These are phyloP conservation scores for Atkinsonella texensis DNA, from an alignment of 2,329 filamentous ascomycete species.

Conservation along the genomic window DNA sequence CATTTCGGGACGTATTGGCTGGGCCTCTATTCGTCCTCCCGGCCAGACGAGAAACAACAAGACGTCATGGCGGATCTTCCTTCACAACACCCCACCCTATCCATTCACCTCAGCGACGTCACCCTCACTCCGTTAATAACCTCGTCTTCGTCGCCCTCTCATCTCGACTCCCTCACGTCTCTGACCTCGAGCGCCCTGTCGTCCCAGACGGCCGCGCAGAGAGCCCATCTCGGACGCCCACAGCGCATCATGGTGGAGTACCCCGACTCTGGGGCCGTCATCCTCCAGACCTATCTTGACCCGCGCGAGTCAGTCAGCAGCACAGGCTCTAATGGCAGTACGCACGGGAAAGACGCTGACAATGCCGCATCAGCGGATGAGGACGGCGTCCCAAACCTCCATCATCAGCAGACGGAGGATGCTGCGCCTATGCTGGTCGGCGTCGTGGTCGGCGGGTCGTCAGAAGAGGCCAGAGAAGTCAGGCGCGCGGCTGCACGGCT, in stretches of 20 bases:
- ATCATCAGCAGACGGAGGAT: conserved; percentile 14
- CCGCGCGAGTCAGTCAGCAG: conserved; percentile 15
- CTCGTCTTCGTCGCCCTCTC: conserved; percentile 31
- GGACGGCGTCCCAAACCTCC: conserved; percentile 7
- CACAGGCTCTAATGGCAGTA: conserved; percentile 5
- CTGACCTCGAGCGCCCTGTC: conserved; percentile 41
- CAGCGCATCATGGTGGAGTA: conserved; percentile 49
- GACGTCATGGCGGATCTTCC: conserved; percentile 27
- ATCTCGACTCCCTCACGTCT: conserved; percentile 37
- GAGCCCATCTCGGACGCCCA: conserved; percentile 40
- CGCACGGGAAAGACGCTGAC: conserved; percentile 8
- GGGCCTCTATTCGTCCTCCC: not conserved
- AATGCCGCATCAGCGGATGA: not conserved
- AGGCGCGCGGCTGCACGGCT: conserved; percentile 39
- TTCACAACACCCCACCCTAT: conserved; percentile 36
- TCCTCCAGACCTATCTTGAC: conserved; percentile 35
- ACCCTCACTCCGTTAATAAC: conserved; percentile 46
- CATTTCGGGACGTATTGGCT: too few relatives aligned
- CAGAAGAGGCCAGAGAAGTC: conserved; percentile 37
- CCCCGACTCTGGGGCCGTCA: conserved; percentile 27
- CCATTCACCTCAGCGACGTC: conserved; percentile 45
- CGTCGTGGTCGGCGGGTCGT: conserved; percentile 38
- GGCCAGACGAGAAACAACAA: not conserved
- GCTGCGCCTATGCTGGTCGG: conserved; percentile 40
- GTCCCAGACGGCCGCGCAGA: conserved; percentile 38